A percentile compares a stretch with the other conserved stretches of the same genome.
phyloP scores from a whole-genome alignment of 176 grass and related monocot genomes.

The Carex pumila region DNA sequence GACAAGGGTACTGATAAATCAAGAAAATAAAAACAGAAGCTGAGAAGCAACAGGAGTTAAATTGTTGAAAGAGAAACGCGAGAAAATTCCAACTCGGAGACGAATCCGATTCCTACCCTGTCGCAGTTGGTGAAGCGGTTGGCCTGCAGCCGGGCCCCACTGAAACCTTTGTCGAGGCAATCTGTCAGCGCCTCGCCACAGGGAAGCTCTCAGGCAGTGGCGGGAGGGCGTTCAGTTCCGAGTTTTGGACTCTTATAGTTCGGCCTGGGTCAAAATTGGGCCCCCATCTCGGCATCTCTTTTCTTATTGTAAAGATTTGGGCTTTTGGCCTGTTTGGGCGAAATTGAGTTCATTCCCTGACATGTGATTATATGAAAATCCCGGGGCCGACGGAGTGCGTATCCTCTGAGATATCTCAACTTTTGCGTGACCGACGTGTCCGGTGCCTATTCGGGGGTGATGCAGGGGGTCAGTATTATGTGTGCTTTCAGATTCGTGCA shows the following conservation, averaged over 20 bases:
- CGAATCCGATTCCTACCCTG: neutral
- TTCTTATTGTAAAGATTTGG: neutral
- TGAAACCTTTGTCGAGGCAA: neutral
- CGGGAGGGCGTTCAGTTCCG: neutral
- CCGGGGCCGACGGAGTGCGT: too few relatives aligned
- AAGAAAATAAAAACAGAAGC: neutral
- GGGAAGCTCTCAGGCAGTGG: neutral
- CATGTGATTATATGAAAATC: too few relatives aligned
- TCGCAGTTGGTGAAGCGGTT: neutral
- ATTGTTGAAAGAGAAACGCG: neutral
- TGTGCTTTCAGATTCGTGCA: too few relatives aligned
- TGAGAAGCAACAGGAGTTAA: neutral
- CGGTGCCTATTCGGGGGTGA: too few relatives aligned
- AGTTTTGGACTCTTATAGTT: neutral
- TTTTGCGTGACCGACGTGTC: too few relatives aligned
- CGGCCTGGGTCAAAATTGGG: neutral
- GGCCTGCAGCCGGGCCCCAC: neutral
- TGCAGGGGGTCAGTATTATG: too few relatives aligned
- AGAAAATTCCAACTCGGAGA: neutral
- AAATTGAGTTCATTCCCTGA: neutral
- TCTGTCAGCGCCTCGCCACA: neutral
- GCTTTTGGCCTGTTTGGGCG: neutral
- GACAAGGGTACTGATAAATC: neutral
- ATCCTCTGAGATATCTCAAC: too few relatives aligned
- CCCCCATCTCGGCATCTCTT: neutral